phyloP scores from a whole-genome alignment of 2,329 filamentous ascomycete genomes.

The Orbilia quercus region DNA sequence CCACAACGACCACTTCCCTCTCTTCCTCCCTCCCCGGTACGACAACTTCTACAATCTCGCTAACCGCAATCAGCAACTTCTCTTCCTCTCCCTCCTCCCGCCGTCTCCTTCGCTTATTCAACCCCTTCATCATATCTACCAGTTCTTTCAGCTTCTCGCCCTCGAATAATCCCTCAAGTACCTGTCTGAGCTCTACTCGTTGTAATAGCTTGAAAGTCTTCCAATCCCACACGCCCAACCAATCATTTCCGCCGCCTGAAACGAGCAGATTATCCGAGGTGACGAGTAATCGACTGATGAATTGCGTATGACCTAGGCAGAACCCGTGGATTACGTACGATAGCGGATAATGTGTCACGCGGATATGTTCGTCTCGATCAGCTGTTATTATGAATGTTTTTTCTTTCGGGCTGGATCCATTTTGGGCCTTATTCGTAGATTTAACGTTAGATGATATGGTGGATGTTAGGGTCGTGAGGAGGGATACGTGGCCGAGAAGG shows the following conservation, averaged over 20 bases:
- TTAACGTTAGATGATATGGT: constrained; percentile 66
- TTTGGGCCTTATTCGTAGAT: constrained; percentile 61
- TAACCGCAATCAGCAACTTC: constrained; percentile 50
- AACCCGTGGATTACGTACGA: constrained; percentile 79
- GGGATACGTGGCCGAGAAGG: constrained; percentile 91
- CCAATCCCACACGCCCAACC: constrained; percentile 88
- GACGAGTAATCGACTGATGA: constrained; percentile 80
- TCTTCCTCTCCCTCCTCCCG: constrained; percentile 57
- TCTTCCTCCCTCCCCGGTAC: constrained; percentile 57
- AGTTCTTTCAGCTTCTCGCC: constrained; percentile 15
- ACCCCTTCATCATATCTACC: constrained; percentile 60
- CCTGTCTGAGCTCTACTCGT: constrained; percentile 68
- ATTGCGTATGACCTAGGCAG: constrained; percentile 87
- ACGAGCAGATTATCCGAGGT: constrained; percentile 74
- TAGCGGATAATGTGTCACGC: constrained; percentile 71
- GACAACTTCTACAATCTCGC: constrained; percentile 28
- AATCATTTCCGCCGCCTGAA: constrained; percentile 86
- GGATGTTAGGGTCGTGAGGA: constrained; percentile 81
- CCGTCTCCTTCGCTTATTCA: constrained; percentile 64
- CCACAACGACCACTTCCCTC: constrained; percentile 66
- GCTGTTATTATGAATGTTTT: constrained; percentile 74
- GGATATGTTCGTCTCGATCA: constrained; percentile 84
- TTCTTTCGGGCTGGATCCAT: constrained; percentile 60
- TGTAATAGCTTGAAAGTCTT: constrained; percentile 68
- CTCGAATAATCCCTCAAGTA: constrained; percentile 60